Base-by-base conservation (phyloP, 1,284 basidiomycete species). In the Sanghuangporus weigelae region DNA sequence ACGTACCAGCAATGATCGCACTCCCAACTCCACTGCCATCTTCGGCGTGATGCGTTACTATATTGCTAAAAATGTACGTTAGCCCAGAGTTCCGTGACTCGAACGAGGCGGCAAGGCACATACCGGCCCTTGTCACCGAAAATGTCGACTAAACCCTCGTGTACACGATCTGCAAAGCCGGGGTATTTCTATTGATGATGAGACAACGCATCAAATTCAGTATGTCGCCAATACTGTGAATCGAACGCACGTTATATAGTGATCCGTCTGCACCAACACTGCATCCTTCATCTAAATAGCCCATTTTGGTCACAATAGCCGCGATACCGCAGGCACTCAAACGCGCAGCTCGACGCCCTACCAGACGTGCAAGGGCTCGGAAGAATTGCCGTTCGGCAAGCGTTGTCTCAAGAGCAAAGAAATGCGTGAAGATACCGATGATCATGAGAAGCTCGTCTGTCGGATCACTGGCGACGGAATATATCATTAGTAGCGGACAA, bases 371-470 rank as follows among this genome's bases (percentile, higher is more conserved):
- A 31, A 98, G 86, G 5, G 93, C 88, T 57, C 91, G 86, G 90
- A 98, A 96, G 82, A 97, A 97, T 72, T 95, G 92, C 40, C 95
- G 89, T 76, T 98, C 95, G 10, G 93, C 92, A 40, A 95, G 81
- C 2, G 95, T 97, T 19, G 95, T 97, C 77, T 96, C 95, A 58
- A 97, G 79, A 39, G 92, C 91, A 72, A 95, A 96, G 82, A 97
- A 97, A 79, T 97, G 93, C 19, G 90, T 87, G 79, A 99, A 98
- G 69, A 99, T 93, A 59, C 96, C 96, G 69, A 96, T 94, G 71
- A 95, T 86, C 82, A 96, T 98, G 58, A 98, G 84, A 49, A 98
- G 84, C 74, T 99, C 96, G 72, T 98, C 96, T n/a, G 96, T 99
- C 2, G 93, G 89, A 76, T 99, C 96, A 71, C 92, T 94, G 39